A percentile compares a stretch with the other conserved stretches of the same genome.
phyloP scores from a whole-genome alignment of 1,284 basidiomycete genomes.

The Boletus calvinii region DNA sequence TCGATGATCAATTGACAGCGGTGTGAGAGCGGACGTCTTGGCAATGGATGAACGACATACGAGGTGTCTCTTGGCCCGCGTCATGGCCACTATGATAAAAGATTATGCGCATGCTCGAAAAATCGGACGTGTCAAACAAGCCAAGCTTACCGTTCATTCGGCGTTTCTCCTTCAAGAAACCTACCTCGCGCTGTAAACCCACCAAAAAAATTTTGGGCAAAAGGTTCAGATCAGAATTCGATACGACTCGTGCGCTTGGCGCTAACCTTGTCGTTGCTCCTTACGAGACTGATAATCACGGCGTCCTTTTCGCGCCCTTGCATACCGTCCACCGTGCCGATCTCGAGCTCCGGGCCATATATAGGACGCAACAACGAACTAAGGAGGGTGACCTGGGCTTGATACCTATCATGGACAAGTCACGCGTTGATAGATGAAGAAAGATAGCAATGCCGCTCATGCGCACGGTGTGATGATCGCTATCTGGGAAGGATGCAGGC shows the following conservation, averaged over 20 bases:
- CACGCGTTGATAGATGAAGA: neutral
- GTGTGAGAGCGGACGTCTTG: neutral
- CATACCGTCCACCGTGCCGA: constrained; percentile 91
- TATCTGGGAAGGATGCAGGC: constrained; percentile 74
- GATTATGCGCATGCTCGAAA: neutral
- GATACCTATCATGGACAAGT: constrained; percentile 54
- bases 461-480: constrained; percentile 86
- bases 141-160: constrained; percentile 73
- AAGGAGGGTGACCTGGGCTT: constrained; percentile 86
- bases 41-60: constrained; percentile 39
- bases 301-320: constrained; percentile 93
- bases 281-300: constrained; percentile 83
- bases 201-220: neutral
- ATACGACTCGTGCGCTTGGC: constrained; percentile 31
- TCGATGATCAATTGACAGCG: neutral
- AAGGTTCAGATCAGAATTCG: neutral
- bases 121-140: neutral
- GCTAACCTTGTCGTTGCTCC: constrained; percentile 77
- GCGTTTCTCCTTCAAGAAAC: constrained; percentile 88
- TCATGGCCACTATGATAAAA: constrained; percentile 78
- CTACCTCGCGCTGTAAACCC: constrained; percentile 71
- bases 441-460: too few species aligned
- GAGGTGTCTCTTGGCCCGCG: constrained; percentile 85
- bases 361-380: constrained; percentile 67
- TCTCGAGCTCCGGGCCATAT: constrained; percentile 74